Conservation (phyloP, 1,139 yeast genomes). For the Groenewaldozyma sp. region DNA sequence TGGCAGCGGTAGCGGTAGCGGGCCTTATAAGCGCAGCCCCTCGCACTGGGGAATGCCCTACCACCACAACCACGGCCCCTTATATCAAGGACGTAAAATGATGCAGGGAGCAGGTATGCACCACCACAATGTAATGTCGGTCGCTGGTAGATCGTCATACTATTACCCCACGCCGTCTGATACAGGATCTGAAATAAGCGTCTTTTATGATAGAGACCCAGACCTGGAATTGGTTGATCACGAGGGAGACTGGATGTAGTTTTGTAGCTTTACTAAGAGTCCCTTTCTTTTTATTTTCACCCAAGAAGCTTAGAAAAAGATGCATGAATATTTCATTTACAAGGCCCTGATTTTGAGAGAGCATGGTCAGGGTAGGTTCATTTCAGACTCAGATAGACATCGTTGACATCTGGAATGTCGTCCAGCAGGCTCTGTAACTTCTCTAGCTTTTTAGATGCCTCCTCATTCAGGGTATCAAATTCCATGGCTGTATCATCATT, state of each 20-base stretch:
- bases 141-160: no score
- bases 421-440: constrained; percentile 58
- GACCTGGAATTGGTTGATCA: neutral
- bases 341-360: no score
- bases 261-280: neutral
- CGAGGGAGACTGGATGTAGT: neutral
- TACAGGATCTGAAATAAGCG: constrained; percentile 15
- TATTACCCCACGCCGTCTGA: constrained; percentile 27
- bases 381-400: constrained; percentile 48
- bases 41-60: no score
- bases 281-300: neutral
- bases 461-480: constrained; percentile 37
- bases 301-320: no score
- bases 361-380: neutral
- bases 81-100: no score
- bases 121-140: no score
- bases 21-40: no score
- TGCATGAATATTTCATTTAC: no score
- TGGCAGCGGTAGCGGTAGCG: no score
- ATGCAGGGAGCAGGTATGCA: no score
- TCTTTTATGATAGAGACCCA: constrained; percentile 1
- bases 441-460: constrained; percentile 41
- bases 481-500: constrained; percentile 51
- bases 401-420: constrained; percentile 72
- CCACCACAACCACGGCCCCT: neutral